phyloP scores from a whole-genome alignment of 2,329 filamentous ascomycete genomes.

The Beauveria medogensis region DNA sequence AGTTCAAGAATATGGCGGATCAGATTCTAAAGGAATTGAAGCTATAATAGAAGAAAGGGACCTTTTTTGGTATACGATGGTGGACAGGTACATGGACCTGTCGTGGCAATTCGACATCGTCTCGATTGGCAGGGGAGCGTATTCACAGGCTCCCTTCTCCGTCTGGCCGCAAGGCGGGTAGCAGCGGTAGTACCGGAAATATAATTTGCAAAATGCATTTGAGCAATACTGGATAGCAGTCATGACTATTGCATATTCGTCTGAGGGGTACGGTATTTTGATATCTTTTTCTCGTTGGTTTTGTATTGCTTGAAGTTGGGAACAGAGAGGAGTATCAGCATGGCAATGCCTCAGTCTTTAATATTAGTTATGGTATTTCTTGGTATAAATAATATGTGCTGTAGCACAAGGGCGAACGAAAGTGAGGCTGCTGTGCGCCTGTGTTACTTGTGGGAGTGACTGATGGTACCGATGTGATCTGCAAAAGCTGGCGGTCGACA shows the following conservation, averaged over 20 bases:
- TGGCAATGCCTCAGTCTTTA: constrained; percentile 1
- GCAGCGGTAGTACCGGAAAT: background rate
- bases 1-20: constrained; percentile 97
- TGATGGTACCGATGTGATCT: background rate
- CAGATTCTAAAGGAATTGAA: constrained; percentile 82
- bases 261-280: background rate
- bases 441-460: background rate
- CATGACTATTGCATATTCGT: background rate
- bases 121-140: background rate
- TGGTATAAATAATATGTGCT: background rate
- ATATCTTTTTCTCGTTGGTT: background rate
- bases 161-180: background rate
- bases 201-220: constrained; percentile 10
- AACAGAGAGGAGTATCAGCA: background rate
- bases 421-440: too few species aligned
- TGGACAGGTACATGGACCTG: background rate
- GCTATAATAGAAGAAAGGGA: constrained; percentile 41
- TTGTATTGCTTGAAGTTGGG: background rate
- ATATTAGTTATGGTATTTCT: background rate
- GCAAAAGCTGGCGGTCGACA: background rate
- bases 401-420: background rate
- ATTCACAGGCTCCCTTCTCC: background rate
- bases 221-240: constrained; percentile 6
- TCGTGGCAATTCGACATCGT: background rate
- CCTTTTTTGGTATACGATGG: background rate